Percentiles rank a stretch among this genome's conserved stretches.
These are phyloP conservation scores for Candida railenensis DNA, from an alignment of 805 yeast genomes.

Conservation along the genomic window DNA sequence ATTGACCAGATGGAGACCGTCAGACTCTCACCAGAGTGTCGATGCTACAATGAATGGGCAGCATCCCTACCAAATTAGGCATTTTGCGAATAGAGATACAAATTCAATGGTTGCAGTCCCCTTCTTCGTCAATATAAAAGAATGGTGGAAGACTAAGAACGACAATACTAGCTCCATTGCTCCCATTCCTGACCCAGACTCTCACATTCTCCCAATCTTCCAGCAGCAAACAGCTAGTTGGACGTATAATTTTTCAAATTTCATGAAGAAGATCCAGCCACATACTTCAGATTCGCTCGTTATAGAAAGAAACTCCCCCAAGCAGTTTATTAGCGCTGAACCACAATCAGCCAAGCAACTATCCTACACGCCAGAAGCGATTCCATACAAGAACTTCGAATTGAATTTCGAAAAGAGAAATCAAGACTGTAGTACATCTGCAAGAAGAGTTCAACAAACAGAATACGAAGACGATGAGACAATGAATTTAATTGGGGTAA, in stretches of 20 bases:
- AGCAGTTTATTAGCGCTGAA: neutral
- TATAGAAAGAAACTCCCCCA: neutral
- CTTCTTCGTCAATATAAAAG: neutral
- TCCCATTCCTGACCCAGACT: neutral
- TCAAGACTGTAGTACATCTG: neutral
- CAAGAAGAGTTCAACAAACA: conserved; percentile 5
- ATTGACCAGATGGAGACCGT: conserved; percentile 30
- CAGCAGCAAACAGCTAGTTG: neutral
- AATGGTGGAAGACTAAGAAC: conserved; percentile 3
- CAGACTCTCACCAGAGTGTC: conserved; percentile 30
- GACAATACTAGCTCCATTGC: neutral
- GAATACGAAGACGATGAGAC: conserved; percentile 17
- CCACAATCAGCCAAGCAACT: neutral
- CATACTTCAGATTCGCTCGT: conserved; percentile 1
- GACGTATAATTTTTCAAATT: neutral
- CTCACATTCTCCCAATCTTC: neutral
- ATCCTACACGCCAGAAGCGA: conserved; percentile 22
- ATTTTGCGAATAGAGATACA: neutral
- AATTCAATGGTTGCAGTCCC: neutral
- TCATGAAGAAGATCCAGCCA: neutral
- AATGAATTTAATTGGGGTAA: conserved; percentile 16
- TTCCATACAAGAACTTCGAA: conserved; percentile 20
- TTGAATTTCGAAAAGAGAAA: conserved; percentile 14
- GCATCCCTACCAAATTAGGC: conserved; percentile 31
- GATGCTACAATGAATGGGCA: conserved; percentile 20